Evolutionary conservation across 257 asterid species (phyloP), one percentile per base, ranked within the genome.

Genomic region (Solanum pinnatisectum): DNA sequence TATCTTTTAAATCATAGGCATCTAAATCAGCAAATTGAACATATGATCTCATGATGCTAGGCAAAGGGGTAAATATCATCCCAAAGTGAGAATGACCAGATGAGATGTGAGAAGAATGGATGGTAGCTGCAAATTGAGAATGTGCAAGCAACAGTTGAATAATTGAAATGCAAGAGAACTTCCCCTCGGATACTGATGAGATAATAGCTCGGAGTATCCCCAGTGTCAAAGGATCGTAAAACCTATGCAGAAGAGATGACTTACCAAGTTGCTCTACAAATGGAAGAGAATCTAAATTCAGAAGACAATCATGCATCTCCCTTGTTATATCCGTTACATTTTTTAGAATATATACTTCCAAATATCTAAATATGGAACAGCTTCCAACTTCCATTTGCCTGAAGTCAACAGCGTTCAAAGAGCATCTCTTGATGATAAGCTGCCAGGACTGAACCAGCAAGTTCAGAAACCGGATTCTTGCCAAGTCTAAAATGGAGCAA

Each of bases 111-210:
- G 94, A 92, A 87, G 91, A 88, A 52, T 71, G 90, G 76, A 95
- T 86, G 86, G 94, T 87, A 73, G 90, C 85, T 10, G 93, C 91
- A 91, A 95, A 94, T 85, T 92, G 94, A 82, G 98, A 95, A 89
- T 95, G 98, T 87, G 95, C 94, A 83, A 96, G 98, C 92, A 96
- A 90, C 88, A 93, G 89, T 90, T 94, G 98, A 86, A 95, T 89
- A 40, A 92, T 42, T 83, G 95, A 86, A 90, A 90, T 90, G 84
- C 94, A 93, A 32, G 98, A 93, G 89, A 95, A 95, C 65, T 93
- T 95, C 87, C 95, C 97, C 23, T 90, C 87, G 84, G 95, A 91
- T 85, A 95, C 90, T 37, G 90, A 89, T 68, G 92, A 76, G 84
- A 96, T 94, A 87, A 95, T 87, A 87, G 86, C 90, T 90, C 93